Percentiles rank a stretch among this genome's conserved stretches.
These are phyloP conservation scores for Eucalyptus cloeziana DNA, from an alignment of 345 rosid genomes.

Conservation along the genomic window DNA sequence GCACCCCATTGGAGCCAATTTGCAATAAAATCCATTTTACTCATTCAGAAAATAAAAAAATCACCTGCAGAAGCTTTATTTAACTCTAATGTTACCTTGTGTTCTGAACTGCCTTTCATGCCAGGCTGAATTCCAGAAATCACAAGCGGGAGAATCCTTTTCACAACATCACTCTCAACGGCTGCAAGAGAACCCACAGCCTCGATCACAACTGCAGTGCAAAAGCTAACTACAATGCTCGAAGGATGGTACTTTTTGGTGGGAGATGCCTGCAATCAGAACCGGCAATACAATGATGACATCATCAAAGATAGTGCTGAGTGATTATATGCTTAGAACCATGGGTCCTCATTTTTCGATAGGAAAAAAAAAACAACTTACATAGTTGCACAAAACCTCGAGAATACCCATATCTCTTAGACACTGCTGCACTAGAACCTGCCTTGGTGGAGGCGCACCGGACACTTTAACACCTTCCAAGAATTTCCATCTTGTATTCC, in stretches of 20 bases:
- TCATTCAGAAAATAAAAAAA: not conserved
- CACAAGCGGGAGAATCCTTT: constrained; percentile 73
- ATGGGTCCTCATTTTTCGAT: accelerated
- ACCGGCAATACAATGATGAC: not conserved
- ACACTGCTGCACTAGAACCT: constrained; percentile 83
- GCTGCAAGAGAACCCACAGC: constrained; percentile 48
- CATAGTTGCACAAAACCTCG: constrained; percentile 74
- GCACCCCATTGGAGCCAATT: not conserved
- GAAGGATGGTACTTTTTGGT: constrained; percentile 58
- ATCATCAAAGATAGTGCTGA: not conserved
- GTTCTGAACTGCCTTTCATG: constrained; percentile 47
- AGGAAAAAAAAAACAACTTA: constrained; percentile 14
- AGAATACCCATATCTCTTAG: constrained; percentile 71
- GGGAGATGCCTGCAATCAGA: constrained; percentile 46
- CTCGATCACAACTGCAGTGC: constrained; percentile 79
- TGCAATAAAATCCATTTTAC: not conserved
- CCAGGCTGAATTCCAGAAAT: constrained; percentile 60
- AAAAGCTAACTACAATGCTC: constrained; percentile 51
- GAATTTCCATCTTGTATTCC: constrained; percentile 88
- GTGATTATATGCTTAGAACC: not conserved
- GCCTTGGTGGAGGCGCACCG: constrained; percentile 85
- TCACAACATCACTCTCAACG: constrained; percentile 54
- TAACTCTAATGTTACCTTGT: constrained; percentile 40
- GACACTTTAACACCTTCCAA: constrained; percentile 72
- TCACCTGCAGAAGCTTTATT: not conserved